Base-by-base conservation (phyloP, 371 early-diverging fungal species). In the Mortierella sp. region DNA sequence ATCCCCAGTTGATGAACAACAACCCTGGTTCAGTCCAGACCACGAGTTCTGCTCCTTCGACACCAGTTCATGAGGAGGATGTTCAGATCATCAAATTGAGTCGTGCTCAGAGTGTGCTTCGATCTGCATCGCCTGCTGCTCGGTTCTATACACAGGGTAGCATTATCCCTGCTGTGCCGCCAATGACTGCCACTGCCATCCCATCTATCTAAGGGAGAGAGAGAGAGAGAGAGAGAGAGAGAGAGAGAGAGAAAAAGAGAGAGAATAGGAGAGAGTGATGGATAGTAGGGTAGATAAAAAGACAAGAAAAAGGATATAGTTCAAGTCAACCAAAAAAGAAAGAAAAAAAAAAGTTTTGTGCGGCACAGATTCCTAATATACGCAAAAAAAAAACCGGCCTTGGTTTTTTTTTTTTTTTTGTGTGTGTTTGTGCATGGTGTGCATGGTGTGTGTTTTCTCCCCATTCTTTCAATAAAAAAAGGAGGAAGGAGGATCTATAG, bases 91-190 rank as follows among this genome's bases (percentile, higher is more conserved):
- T 69, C 57, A 77, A 77, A 57, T 50, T 77, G 63, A 72, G 52
- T 55, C 72, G 79, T 30, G 68, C 72, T 16, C 72, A 60, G 46
- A 72, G 72, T 56, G 66, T 77, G 29, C 65, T 72, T 45, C 79
- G 79, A 1, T 48, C 72, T 19, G 71, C 75, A 7, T 70, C 75
- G 26, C 75, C 70, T 1, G 6, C 75, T 28, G 50, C 76, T 61
- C 70, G 64, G 62, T 71, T 75, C 47, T 75, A 71, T 71, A 75
- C 71, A 64, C 76, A 75, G 43, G 71, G 71, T 19, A 52, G 21
- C 46, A 57, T 67, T 50, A 57, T 71, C 56, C 76, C 76, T 9
- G 59, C 76, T 6, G 52, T 75, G 64, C 76, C 76, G 46, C 44
- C 63, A 46, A 19, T 47, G 45, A 23, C 62, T 29, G 59, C 43